Conservation (phyloP, 2,329 filamentous ascomycete species). For the Zelopaecilomyces penicillatus region DNA sequence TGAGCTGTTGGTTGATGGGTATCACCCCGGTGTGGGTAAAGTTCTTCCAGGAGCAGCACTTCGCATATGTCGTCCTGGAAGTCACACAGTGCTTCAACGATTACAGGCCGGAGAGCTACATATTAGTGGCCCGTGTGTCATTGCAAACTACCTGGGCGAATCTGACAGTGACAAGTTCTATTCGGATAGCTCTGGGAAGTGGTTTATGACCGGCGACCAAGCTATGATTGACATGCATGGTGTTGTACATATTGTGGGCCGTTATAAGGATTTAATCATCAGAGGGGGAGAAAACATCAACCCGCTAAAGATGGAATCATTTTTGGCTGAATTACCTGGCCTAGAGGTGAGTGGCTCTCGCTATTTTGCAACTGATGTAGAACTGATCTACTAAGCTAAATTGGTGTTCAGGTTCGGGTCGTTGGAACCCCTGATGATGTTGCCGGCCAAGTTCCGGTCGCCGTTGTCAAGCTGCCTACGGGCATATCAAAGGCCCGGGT, state of each 20-base stretch:
- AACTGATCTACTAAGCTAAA: conserved; percentile 4
- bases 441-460: conserved; percentile 40
- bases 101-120: conserved; percentile 32
- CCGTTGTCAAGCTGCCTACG: conserved; percentile 28
- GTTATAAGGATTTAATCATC: conserved; percentile 39
- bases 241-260: conserved; percentile 29
- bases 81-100: conserved; percentile 18
- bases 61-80: conserved; percentile 27
- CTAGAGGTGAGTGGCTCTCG: conserved; percentile 15
- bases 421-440: conserved; percentile 35
- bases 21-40: conserved; percentile 33
- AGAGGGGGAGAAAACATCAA: conserved; percentile 36
- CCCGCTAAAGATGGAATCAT: conserved; percentile 27
- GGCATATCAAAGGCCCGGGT: conserved; percentile 23
- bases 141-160: conserved; percentile 24
- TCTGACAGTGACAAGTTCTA: conserved; percentile 26
- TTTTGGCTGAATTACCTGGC: conserved; percentile 26
- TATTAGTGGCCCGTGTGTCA: conserved; percentile 27
- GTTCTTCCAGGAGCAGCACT: conserved; percentile 30
- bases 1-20: conserved; percentile 21
- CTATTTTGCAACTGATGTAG: background rate
- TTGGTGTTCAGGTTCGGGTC: conserved; percentile 25
- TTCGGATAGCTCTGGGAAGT: conserved; percentile 22
- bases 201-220: conserved; percentile 34
- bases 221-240: conserved; percentile 29